A percentile compares a stretch with the other conserved stretches of the same genome.
Conservation (phyloP, 306 rosid genomes). For the Cucumis melo region DNA sequence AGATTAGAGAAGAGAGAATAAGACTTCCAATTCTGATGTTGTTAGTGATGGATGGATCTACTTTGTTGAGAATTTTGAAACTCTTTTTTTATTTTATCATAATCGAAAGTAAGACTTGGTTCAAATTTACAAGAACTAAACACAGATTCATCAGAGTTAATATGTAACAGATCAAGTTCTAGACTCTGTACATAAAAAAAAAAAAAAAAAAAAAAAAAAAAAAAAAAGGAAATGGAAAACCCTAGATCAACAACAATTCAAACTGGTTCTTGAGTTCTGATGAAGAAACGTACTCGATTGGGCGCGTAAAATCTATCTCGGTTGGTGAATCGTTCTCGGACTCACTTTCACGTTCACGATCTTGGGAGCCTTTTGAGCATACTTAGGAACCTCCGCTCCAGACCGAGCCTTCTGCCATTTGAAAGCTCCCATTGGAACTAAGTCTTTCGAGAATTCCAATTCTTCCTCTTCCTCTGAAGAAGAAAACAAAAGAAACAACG, state of each 20-base stretch:
- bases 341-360: constrained; percentile 47
- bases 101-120: background rate
- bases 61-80: background rate
- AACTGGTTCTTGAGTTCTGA: background rate
- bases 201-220: background rate
- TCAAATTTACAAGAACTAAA: background rate
- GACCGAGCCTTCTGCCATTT: constrained; percentile 35
- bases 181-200: background rate
- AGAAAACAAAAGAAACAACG: background rate
- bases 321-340: constrained; percentile 81
- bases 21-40: background rate
- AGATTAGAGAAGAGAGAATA: background rate
- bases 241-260: background rate
- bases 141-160: background rate
- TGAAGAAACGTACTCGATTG: constrained; percentile 1
- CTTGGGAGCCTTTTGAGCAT: constrained; percentile 51
- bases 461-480: constrained; percentile 23
- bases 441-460: constrained; percentile 9
- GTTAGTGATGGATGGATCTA: background rate
- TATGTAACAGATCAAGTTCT: background rate
- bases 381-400: constrained; percentile 30
- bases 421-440: constrained; percentile 29
- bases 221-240: background rate
- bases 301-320: constrained; percentile 30
- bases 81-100: background rate